Percentiles rank a stretch among this genome's conserved stretches.
Conservation (phyloP, 2,329 filamentous ascomycete species). For the Tolypocladium inflatum region DNA sequence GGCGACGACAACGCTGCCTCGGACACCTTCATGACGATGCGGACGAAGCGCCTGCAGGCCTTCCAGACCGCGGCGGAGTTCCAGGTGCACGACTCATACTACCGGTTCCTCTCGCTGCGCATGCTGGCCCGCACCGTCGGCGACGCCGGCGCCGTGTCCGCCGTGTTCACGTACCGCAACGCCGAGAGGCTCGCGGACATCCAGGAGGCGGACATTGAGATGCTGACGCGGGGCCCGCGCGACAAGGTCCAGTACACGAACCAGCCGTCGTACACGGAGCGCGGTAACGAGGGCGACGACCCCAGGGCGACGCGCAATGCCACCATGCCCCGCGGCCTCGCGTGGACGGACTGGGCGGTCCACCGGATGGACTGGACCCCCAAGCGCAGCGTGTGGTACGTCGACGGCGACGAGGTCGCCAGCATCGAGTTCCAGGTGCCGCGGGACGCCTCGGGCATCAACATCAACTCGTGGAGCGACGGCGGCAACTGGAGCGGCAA, state of each 20-base stretch:
- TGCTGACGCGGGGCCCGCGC: slow-evolving; percentile 36
- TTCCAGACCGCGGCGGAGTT: slow-evolving; percentile 42
- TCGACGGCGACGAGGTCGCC: slow-evolving; percentile 39
- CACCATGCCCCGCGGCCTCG: slow-evolving; percentile 29
- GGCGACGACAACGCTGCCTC: slow-evolving; percentile 18
- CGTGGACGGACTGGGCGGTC: slow-evolving; percentile 47
- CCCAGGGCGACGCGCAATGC: slow-evolving; percentile 36
- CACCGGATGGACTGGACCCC: slow-evolving; percentile 53
- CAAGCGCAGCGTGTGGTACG: slow-evolving; percentile 43
- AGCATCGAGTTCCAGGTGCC: slow-evolving; percentile 47
- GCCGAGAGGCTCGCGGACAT: slow-evolving; percentile 24
- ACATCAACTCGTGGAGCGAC: slow-evolving; percentile 53
- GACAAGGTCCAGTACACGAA: slow-evolving; percentile 47
- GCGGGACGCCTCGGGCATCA: slow-evolving; percentile 38
- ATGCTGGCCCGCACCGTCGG: slow-evolving; percentile 42
- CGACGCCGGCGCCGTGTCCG: slow-evolving; percentile 37
- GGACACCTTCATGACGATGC: slow-evolving; percentile 36
- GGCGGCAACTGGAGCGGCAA: slow-evolving; percentile 51
- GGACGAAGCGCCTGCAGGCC: slow-evolving; percentile 30
- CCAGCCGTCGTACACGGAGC: slow-evolving; percentile 38
- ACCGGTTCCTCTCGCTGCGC: slow-evolving; percentile 27
- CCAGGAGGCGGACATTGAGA: slow-evolving; percentile 44
- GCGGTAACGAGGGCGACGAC: slow-evolving; percentile 31
- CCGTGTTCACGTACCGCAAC: slow-evolving; percentile 42
- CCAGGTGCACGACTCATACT: slow-evolving; percentile 21